Evolutionary conservation across 306 rosid genomes (phyloP).

Genomic region (Dalbergia oliveri): DNA sequence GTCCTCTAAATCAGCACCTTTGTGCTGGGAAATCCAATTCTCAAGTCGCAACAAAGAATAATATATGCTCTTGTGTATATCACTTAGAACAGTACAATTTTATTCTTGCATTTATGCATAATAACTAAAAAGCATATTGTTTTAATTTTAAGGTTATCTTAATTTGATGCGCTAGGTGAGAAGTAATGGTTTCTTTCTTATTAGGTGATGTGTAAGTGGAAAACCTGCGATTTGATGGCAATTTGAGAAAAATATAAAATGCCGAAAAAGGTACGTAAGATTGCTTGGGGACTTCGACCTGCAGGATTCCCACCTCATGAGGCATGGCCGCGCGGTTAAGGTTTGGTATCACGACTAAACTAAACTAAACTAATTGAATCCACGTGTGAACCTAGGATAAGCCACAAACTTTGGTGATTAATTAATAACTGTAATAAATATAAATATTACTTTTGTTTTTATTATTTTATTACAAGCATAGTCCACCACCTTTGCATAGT

Average conservation of each 20-base stretch:
- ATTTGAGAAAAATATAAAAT: conserved; percentile 18
- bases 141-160: background rate
- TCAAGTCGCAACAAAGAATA: background rate
- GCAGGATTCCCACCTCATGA: background rate
- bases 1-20: conserved; percentile 10
- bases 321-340: background rate
- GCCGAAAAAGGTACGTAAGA: conserved; percentile 31
- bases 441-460: too few species aligned
- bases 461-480: too few species aligned
- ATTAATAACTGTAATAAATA: background rate
- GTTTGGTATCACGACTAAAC: conserved; percentile 12
- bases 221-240: conserved; percentile 27
- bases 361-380: background rate
- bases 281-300: conserved; percentile 29
- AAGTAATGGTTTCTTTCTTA: conserved; percentile 7
- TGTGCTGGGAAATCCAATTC: background rate
- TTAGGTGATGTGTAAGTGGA: conserved; percentile 3
- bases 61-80: background rate
- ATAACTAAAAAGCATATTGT: background rate
- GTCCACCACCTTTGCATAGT: too few species aligned
- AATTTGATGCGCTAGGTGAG: conserved; percentile 24
- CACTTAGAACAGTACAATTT: background rate
- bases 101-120: background rate
- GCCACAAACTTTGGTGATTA: background rate
- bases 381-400: background rate